Conservation (phyloP, 1,139 yeast genomes). For the Geotrichum reessii region DNA sequence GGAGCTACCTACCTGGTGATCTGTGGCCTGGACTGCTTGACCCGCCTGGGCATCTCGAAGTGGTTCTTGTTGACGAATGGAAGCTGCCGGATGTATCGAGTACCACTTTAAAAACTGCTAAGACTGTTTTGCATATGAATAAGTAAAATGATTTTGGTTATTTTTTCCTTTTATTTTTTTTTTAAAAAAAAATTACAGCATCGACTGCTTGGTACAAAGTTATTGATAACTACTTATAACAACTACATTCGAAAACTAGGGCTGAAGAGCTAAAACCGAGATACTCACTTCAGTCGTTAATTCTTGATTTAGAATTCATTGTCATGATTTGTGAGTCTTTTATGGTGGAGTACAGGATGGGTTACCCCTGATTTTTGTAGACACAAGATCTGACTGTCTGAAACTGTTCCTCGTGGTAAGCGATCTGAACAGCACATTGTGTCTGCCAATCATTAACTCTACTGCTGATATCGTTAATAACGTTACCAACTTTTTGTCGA, state of each 20-base stretch:
- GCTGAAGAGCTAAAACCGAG: too few relatives aligned
- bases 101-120: constrained; percentile 3
- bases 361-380: background rate
- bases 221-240: too few relatives aligned
- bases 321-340: background rate
- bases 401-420: background rate
- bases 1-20: constrained; percentile 46
- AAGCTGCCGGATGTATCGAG: constrained; percentile 13
- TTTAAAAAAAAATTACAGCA: too few relatives aligned
- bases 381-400: background rate
- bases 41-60: constrained; percentile 22
- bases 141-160: background rate
- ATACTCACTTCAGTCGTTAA: background rate
- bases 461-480: background rate
- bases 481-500: background rate
- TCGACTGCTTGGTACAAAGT: too few relatives aligned
- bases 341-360: background rate
- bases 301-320: background rate
- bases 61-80: constrained; percentile 10
- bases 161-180: background rate
- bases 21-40: constrained; percentile 45
- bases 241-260: too few relatives aligned
- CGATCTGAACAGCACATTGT: background rate
- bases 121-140: constrained; percentile 1
- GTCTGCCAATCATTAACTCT: background rate